Evolutionary conservation across 345 rosid genomes (phyloP), one percentile per base, ranked within the genome.

Genomic region (Lepidium sativum): DNA sequence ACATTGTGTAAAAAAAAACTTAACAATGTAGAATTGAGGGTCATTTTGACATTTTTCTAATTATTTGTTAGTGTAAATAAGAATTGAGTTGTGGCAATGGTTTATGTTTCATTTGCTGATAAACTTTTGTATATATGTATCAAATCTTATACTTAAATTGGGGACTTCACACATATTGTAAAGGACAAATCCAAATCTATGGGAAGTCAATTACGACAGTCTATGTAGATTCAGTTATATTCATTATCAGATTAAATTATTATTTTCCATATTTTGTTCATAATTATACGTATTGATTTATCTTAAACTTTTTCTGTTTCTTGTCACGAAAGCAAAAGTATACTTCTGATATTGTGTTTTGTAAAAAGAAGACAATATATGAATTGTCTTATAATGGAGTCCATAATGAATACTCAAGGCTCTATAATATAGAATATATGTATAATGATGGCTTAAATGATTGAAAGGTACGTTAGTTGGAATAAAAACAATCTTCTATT

Each of bases 401-500:
- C 8, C 41, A 45, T 23, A 2, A 70, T 62, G 41, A 44, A 53
- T 45, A 62, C 18, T 62, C 63, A 37, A 34, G 37, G 55, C 47
- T 63, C 57, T 56, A 55, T 18, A 39, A 49, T 71, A 15, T 56
- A 55, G n/a, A 39, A 49, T 71, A 15, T 20, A 48, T 48, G 59
- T 39, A 31, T 48, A 32, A 48, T 64, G 65, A 63, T 64, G 39
- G 13, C 47, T 48, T 20, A 15, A 39, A 54, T 56, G 60, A 71
- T 64, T 48, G 13, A 10, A 71, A 64, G 57, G 53, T 39, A 23
- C 14, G 60, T 34, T 56, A 40, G n/a, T 58, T 71, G 54, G 15
- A 57, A 32, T 16, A 60, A 33, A 71, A 71, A 60, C 75, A 71
- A 71, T 33, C 75, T 54, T 45, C 44, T 50, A 37, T 48, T 71